Conservation (phyloP, 176 grass and related monocot species). For the Tuctoria greenei region DNA sequence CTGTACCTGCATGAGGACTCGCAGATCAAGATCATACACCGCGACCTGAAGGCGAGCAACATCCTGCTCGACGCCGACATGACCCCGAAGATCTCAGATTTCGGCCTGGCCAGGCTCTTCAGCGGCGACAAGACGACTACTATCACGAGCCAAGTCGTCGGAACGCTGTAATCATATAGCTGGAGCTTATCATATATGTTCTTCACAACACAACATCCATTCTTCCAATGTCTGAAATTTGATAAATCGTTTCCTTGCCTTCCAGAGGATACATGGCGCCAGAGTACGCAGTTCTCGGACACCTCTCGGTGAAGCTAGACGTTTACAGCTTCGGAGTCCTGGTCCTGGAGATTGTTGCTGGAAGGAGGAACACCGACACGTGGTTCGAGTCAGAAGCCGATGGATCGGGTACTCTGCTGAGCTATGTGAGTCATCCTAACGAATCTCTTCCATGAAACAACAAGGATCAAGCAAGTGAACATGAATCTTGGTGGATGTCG, state of each 20-base stretch:
- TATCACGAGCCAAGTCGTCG: slow-evolving; percentile 41
- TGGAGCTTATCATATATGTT: too few relatives aligned
- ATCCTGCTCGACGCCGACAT: slow-evolving; percentile 31
- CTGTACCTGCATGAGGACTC: neutral
- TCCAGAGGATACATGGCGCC: slow-evolving; percentile 36
- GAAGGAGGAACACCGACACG: slow-evolving; percentile 5
- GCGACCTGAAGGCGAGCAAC: slow-evolving; percentile 51
- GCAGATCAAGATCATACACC: slow-evolving; percentile 37
- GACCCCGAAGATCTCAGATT: slow-evolving; percentile 52
- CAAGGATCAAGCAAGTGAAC: neutral
- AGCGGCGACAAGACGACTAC: neutral
- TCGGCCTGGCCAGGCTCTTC: slow-evolving; percentile 44
- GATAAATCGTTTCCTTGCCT: neutral
- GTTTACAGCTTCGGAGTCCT: slow-evolving; percentile 42
- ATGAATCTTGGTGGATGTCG: neutral
- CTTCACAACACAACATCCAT: too few relatives aligned
- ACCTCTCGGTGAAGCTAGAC: slow-evolving; percentile 34
- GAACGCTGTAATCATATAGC: slow-evolving; percentile 44
- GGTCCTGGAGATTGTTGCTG: too few relatives aligned
- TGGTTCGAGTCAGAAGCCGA: neutral
- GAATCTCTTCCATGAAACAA: neutral
- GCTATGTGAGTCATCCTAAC: neutral
- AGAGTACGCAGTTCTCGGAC: slow-evolving; percentile 32
- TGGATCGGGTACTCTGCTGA: neutral
- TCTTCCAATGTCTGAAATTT: neutral